phyloP scores from a whole-genome alignment of 116 monocot species.

The Zostera marina region DNA sequence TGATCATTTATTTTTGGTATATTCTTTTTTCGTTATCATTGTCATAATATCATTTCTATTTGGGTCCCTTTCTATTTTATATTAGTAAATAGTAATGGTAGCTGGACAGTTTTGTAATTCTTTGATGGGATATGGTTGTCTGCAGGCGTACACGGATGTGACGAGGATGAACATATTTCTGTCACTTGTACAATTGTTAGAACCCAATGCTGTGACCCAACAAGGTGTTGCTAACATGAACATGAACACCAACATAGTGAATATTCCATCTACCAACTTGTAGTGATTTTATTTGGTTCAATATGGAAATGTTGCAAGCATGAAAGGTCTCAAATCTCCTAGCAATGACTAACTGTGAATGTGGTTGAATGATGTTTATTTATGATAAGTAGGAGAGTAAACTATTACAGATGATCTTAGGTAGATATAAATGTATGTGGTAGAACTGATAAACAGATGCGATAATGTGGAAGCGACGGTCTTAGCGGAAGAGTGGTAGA shows the following conservation, averaged over 20 bases:
- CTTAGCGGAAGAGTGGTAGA: too few relatives aligned
- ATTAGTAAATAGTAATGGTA: background rate
- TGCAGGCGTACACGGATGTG: constrained; percentile 87
- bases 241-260: too few relatives aligned
- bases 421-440: too few relatives aligned
- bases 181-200: constrained; percentile 43
- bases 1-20: background rate
- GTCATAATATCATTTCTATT: background rate
- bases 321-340: background rate
- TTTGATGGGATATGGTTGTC: background rate
- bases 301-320: constrained; percentile 33
- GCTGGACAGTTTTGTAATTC: background rate
- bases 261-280: constrained; percentile 33
- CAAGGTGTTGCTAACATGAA: constrained; percentile 14
- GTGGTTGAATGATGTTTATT: too few relatives aligned
- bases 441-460: too few relatives aligned
- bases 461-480: too few relatives aligned
- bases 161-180: constrained; percentile 95
- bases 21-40: background rate
- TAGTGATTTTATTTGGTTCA: constrained; percentile 5
- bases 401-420: too few relatives aligned
- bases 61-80: background rate
- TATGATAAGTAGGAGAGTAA: too few relatives aligned
- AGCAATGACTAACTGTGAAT: constrained; percentile 44
- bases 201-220: constrained; percentile 18